Conservation (phyloP, 2,329 filamentous ascomycete species). For the Fusarium praegraminearum region DNA sequence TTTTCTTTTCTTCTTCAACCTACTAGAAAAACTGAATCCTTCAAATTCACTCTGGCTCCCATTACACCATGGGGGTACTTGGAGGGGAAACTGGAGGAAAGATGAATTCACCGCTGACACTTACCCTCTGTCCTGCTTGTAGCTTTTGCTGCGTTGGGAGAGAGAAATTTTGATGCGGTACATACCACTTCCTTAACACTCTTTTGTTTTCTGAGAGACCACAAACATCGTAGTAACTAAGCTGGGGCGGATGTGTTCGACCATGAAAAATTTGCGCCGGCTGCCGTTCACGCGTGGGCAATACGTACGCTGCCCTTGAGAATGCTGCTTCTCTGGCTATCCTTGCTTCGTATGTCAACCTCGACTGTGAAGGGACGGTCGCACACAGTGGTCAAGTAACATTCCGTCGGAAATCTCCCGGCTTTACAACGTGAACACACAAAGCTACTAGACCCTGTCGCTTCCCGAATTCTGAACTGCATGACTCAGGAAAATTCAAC, state of each 20-base stretch:
- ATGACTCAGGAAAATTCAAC: background rate
- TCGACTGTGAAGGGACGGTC: background rate
- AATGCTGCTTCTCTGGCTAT: background rate
- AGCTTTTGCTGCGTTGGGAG: constrained; percentile 51
- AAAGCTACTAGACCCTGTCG: background rate
- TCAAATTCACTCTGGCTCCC: constrained; percentile 78
- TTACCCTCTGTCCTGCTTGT: constrained; percentile 62
- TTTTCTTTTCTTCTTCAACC: constrained; percentile 53
- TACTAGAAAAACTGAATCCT: constrained; percentile 63
- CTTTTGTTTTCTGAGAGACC: background rate
- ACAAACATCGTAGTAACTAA: background rate
- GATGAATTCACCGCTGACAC: constrained; percentile 60
- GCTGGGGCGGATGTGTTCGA: background rate
- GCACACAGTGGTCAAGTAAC: background rate
- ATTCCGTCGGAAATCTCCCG: too few species aligned
- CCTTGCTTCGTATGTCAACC: background rate
- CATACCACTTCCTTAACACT: constrained; percentile 40
- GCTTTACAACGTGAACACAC: background rate
- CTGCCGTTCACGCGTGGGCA: background rate
- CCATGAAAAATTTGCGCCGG: background rate
- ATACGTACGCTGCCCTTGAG: background rate
- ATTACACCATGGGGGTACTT: constrained; percentile 63
- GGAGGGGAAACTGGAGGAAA: constrained; percentile 81
- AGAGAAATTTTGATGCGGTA: constrained; percentile 55
- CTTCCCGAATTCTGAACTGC: background rate